Conservation (phyloP, 2,329 filamentous ascomycete genomes). For the Emmonsia crescens region DNA sequence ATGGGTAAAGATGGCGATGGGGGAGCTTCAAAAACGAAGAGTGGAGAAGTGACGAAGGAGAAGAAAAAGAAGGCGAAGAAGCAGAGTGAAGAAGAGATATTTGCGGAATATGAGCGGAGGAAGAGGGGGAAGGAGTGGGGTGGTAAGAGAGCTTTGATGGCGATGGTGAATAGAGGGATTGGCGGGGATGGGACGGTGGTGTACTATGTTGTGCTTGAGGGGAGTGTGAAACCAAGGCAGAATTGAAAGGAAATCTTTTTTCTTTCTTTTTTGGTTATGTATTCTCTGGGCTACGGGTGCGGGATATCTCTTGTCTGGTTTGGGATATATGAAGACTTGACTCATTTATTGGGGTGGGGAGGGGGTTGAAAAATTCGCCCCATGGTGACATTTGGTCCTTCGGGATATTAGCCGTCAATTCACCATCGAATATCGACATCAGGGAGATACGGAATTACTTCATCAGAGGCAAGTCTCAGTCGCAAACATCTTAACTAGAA, state of each 20-base stretch:
- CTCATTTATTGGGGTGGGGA: background rate
- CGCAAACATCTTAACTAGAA: background rate
- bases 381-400: too few relatives aligned
- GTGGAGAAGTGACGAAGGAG: slow-evolving; percentile 6
- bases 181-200: slow-evolving; percentile 51
- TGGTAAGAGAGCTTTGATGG: slow-evolving; percentile 46
- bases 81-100: slow-evolving; percentile 16
- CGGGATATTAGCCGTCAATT: background rate
- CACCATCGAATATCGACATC: background rate
- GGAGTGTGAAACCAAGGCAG: slow-evolving; percentile 53
- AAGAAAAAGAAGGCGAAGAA: slow-evolving; percentile 16
- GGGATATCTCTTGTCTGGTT: background rate
- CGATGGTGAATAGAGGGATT: slow-evolving; percentile 41
- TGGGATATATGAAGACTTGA: background rate
- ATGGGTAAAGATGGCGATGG: slow-evolving; percentile 5
- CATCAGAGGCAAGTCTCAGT: background rate
- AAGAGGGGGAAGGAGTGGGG: slow-evolving; percentile 30
- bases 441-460: background rate
- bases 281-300: background rate
- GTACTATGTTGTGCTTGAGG: slow-evolving; percentile 56
- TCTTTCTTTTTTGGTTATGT: background rate
- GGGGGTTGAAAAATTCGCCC: background rate
- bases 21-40: background rate
- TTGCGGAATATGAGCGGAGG: slow-evolving; percentile 24
- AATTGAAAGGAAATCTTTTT: slow-evolving; percentile 33